Percentiles rank a stretch among this genome's conserved stretches.
phyloP scores from a whole-genome alignment of 495 filamentous ascomycete genomes.

The Neurospora hispaniola region DNA sequence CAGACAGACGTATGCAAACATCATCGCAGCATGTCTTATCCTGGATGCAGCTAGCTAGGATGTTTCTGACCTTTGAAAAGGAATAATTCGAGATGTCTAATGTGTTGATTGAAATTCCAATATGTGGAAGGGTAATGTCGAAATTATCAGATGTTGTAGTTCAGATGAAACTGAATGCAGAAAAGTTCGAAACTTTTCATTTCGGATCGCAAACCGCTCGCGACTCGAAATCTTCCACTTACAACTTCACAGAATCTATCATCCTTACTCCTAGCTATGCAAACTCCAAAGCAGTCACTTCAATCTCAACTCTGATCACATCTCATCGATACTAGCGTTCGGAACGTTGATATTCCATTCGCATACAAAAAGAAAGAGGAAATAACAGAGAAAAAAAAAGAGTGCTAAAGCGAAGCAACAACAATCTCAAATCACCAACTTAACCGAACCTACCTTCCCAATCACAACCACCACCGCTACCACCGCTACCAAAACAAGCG shows the following conservation, averaged over 20 bases:
- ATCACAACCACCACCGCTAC: not conserved
- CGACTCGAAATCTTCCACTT: not conserved
- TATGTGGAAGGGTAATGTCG: not conserved
- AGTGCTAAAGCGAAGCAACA: not conserved
- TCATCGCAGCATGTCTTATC: no score
- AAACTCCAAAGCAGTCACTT: not conserved
- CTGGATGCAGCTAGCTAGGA: not conserved
- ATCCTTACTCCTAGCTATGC: not conserved
- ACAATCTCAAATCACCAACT: not conserved
- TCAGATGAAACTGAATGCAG: not conserved
- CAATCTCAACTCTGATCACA: not conserved
- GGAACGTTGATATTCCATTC: no score
- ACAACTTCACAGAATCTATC: not conserved
- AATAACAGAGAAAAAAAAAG: no score
- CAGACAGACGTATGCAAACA: not conserved
- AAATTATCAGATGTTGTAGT: not conserved
- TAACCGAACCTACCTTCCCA: not conserved
- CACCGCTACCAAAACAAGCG: not conserved
- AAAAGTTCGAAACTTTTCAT: not conserved
- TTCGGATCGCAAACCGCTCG: not conserved
- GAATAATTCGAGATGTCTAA: not conserved
- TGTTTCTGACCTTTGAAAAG: not conserved
- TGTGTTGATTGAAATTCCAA: not conserved
- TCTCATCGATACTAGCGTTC: no score
- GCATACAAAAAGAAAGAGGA: no score